phyloP scores from a whole-genome alignment of 176 grass and related monocot species.

The Chloris gayana region DNA sequence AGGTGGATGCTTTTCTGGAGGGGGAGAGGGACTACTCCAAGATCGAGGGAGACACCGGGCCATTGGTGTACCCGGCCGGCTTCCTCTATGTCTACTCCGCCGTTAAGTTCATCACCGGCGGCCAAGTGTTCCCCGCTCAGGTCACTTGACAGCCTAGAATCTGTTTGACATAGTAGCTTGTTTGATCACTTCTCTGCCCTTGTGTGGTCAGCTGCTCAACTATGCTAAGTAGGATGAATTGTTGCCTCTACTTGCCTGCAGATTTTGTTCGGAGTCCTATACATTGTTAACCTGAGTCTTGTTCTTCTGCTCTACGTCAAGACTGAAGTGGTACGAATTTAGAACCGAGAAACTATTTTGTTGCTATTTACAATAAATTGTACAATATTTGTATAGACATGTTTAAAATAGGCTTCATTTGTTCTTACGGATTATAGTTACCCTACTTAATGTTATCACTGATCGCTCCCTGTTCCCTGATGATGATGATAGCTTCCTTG shows the following conservation, averaged over 20 bases:
- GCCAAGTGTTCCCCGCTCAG: conserved; percentile 84
- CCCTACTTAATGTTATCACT: conserved; percentile 21
- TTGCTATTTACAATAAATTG: not conserved
- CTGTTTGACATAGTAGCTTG: not conserved
- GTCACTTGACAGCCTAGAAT: conserved; percentile 20
- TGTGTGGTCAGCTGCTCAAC: not conserved
- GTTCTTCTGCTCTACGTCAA: conserved; percentile 81
- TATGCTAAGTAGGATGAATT: conserved; percentile 22
- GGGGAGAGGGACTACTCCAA: conserved; percentile 92
- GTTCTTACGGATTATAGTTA: not conserved
- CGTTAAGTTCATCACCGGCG: conserved; percentile 78
- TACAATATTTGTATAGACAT: not conserved
- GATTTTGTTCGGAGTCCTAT: conserved; percentile 84
- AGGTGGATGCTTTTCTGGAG: conserved; percentile 80
- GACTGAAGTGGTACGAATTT: conserved; percentile 75
- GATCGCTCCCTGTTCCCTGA: conserved; percentile 26
- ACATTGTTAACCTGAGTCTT: conserved; percentile 79
- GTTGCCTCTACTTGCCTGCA: conserved; percentile 43
- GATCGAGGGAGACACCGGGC: conserved; percentile 93
- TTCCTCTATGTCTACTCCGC: conserved; percentile 92
- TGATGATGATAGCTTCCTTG: conserved; percentile 74
- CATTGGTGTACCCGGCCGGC: conserved; percentile 90
- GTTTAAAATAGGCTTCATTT: not conserved
- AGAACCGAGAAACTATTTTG: not conserved
- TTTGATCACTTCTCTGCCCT: not conserved